phyloP scores from a whole-genome alignment of 108 stramenopile species.

The Pseudonitzschia multiseries region DNA sequence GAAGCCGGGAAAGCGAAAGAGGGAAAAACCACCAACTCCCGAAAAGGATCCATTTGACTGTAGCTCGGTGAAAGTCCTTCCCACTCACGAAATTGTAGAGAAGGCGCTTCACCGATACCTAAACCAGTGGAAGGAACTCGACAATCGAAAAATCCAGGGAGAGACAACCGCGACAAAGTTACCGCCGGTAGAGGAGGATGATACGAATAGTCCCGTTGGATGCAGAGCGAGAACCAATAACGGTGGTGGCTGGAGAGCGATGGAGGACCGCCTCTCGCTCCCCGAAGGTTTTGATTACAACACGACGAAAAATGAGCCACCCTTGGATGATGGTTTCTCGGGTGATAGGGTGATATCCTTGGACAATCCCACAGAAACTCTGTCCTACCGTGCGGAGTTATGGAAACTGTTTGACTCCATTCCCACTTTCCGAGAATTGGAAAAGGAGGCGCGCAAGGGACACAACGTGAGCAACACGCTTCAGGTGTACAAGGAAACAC shows the following conservation, averaged over 20 bases:
- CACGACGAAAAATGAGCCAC: constrained; percentile 9
- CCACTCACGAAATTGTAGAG: constrained; percentile 27
- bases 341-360: constrained; percentile 33
- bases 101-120: constrained; percentile 21
- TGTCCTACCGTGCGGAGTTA: constrained; percentile 70
- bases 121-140: constrained; percentile 16
- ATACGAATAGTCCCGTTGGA: not conserved
- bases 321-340: constrained; percentile 18
- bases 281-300: constrained; percentile 56
- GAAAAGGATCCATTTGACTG: not conserved
- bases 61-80: not conserved
- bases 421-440: constrained; percentile 51
- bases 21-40: not conserved
- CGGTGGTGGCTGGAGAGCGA: constrained; percentile 18
- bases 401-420: constrained; percentile 69
- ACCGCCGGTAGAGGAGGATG: not conserved
- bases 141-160: constrained; percentile 4
- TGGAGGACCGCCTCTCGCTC: constrained; percentile 28
- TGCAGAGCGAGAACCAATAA: not conserved
- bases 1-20: not conserved
- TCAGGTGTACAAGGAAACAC: constrained; percentile 41
- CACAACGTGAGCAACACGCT: constrained; percentile 46
- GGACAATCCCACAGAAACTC: constrained; percentile 28
- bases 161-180: not conserved
- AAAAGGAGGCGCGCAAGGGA: constrained; percentile 24